Conservation (phyloP, 83 land plant genomes). For the Thuja plicata region DNA sequence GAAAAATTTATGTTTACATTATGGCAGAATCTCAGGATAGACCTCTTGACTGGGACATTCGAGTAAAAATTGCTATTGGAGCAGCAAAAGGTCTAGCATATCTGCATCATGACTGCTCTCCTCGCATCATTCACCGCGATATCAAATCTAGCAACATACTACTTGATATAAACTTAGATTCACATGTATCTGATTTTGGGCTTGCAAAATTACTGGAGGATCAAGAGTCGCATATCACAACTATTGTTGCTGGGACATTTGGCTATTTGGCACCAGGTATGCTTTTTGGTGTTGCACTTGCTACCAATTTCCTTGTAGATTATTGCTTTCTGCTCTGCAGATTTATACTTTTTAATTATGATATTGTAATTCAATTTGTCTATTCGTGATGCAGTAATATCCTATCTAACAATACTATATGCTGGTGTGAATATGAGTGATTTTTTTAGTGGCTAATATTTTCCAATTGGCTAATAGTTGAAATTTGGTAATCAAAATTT, state of each 20-base stretch:
- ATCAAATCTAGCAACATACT: constrained; percentile 97
- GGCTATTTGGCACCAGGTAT: constrained; percentile 97
- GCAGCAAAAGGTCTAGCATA: constrained; percentile 92
- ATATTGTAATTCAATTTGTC: neutral
- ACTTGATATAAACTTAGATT: constrained; percentile 80
- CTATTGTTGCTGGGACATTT: constrained; percentile 92
- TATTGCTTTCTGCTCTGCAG: neutral
- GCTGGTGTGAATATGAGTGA: neutral
- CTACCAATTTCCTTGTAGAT: neutral
- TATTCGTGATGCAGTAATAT: neutral
- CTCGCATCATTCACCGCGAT: constrained; percentile 90
- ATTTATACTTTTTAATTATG: neutral
- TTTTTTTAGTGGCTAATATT: too few species aligned
- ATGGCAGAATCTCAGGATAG: constrained; percentile 51
- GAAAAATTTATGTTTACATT: neutral
- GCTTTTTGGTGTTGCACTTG: neutral
- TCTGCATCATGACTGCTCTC: constrained; percentile 95
- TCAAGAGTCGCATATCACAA: constrained; percentile 79
- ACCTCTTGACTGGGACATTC: constrained; percentile 69
- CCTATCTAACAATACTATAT: neutral
- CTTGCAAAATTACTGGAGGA: constrained; percentile 85
- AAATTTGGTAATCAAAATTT: too few species aligned
- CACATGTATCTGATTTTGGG: constrained; percentile 94
- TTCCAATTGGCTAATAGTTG: too few species aligned
- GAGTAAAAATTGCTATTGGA: constrained; percentile 81